Evolutionary conservation across 75 land plant species (phyloP), one percentile per base, ranked within the genome.

Genomic region (Selaginella tamariscina): DNA sequence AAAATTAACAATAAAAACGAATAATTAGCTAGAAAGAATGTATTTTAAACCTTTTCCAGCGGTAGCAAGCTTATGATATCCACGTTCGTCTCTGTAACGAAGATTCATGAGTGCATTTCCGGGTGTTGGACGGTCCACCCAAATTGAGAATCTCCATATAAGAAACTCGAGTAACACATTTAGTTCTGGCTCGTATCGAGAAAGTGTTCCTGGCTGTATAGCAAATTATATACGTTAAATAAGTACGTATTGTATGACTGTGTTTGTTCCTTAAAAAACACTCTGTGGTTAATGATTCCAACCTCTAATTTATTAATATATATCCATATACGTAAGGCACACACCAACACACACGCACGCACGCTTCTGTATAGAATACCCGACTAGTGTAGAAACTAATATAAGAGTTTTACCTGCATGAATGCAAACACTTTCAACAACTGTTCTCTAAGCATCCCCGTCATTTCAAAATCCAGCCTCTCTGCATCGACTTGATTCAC

Each of bases 121-220:
- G 13, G 98, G 96, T 30, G 96, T 94, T 0, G 98, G 98, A 77
- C 86, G 87, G 74, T 94, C 98, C 24, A 87, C 91, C 91, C 96
- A 94, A 32, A 94, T 86, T 0, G 98, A 94, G 63, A 94, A 94
- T 32, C 96, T 74, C 96, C 96, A 94, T 62, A 94, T 85, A 27
- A 94, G 86, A 71, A 94, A 94, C 72, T 90, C 88, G 24, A 94
- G 80, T 44, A 89, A 90, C 2, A 91, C 91, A 69, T 94, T 89
- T 9, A 94, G 81, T 73, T 94, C 98, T 0, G 91, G 77, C 73
- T 90, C 98, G 71, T 90, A 94, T 32, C 89, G 98, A 72, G 85
- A 89, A 64, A 93, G 74, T 65, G 83, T 68, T 67, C 98, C 96
- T 89, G 98, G 98, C 98, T 93, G 86, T 82, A 77, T 77, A 77